Evolutionary conservation across 352 stramenopile genomes (phyloP).

Genomic region (Plasmopara halstedii): DNA sequence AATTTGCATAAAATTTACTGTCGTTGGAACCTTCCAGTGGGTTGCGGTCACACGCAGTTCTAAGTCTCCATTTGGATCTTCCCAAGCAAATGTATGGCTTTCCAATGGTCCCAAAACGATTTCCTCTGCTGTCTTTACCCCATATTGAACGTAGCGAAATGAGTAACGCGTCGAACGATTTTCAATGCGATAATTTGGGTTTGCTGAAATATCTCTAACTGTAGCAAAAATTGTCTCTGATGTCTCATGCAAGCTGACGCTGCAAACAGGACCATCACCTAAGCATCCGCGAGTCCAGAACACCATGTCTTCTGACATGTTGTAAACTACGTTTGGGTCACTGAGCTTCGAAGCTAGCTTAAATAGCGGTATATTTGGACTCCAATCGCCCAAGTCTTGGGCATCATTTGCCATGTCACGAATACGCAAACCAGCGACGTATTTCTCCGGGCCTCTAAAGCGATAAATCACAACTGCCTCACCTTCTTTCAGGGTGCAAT

Average conservation of each 20-base stretch:
- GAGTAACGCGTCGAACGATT: slow-evolving; percentile 69
- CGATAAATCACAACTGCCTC: slow-evolving; percentile 60
- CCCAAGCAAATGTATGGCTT: slow-evolving; percentile 78
- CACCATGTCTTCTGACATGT: slow-evolving; percentile 35
- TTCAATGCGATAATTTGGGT: slow-evolving; percentile 75
- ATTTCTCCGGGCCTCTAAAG: slow-evolving; percentile 62
- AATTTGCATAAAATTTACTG: slow-evolving; percentile 74
- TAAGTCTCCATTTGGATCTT: slow-evolving; percentile 53
- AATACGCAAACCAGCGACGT: slow-evolving; percentile 53
- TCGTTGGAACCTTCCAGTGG: slow-evolving; percentile 59
- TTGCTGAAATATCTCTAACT: slow-evolving; percentile 58
- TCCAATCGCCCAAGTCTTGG: slow-evolving; percentile 52
- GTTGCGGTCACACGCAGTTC: slow-evolving; percentile 51
- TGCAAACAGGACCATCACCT: slow-evolving; percentile 67
- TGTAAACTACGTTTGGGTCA: slow-evolving; percentile 34
- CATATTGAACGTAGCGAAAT: slow-evolving; percentile 70
- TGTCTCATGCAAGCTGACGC: slow-evolving; percentile 44
- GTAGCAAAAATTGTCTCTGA: slow-evolving; percentile 68
- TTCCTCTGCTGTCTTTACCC: slow-evolving; percentile 50
- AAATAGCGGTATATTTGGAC: slow-evolving; percentile 38
- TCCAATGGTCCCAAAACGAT: slow-evolving; percentile 58
- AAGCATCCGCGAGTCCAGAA: slow-evolving; percentile 68
- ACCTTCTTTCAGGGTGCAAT: slow-evolving; percentile 41
- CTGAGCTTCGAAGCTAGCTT: slow-evolving; percentile 32
- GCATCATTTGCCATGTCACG: slow-evolving; percentile 50